These are phyloP conservation scores for Daphne laureola DNA, from an alignment of 441 rosid genomes.

Conservation along the genomic window DNA sequence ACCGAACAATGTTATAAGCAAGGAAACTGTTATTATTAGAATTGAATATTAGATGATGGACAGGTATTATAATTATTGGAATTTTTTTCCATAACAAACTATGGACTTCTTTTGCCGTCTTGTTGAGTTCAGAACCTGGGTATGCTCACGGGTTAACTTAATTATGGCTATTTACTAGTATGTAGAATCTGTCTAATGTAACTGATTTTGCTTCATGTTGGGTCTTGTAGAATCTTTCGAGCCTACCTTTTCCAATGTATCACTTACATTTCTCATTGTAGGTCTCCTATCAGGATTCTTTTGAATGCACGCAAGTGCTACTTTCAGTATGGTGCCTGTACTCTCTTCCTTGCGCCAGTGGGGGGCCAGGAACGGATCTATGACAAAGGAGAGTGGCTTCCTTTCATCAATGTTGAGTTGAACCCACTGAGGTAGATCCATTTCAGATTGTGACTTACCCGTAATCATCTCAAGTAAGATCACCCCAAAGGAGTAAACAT, in stretches of 20 bases:
- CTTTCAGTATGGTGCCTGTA: slow-evolving; percentile 26
- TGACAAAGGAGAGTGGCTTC: slow-evolving; percentile 29
- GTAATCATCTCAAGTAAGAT: slow-evolving; percentile 43
- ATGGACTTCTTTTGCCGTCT: too few relatives aligned
- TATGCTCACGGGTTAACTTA: too few relatives aligned
- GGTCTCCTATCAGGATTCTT: slow-evolving; percentile 51
- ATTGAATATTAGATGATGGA: too few relatives aligned
- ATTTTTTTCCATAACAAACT: too few relatives aligned
- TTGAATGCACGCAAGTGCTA: slow-evolving; percentile 36
- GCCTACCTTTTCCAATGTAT: slow-evolving; percentile 29
- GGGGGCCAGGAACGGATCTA: slow-evolving; percentile 38
- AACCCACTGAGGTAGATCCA: slow-evolving; percentile 44
- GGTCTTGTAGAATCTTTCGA: slow-evolving; percentile 1
- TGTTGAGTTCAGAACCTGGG: too few relatives aligned
- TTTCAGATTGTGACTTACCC: slow-evolving; percentile 39
- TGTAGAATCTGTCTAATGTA: too few relatives aligned
- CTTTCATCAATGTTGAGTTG: slow-evolving; percentile 27
- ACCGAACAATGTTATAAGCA: too few relatives aligned
- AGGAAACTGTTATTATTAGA: too few relatives aligned
- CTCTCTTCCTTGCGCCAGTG: slow-evolving; percentile 31
- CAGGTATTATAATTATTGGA: too few relatives aligned
- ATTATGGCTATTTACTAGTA: too few relatives aligned
- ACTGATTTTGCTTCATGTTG: too few relatives aligned
- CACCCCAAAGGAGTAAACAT: slow-evolving; percentile 54
- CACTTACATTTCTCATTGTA: slow-evolving; percentile 30